phyloP scores from a whole-genome alignment of 148 eudicot genomes.

The Nepenthes gracilis region DNA sequence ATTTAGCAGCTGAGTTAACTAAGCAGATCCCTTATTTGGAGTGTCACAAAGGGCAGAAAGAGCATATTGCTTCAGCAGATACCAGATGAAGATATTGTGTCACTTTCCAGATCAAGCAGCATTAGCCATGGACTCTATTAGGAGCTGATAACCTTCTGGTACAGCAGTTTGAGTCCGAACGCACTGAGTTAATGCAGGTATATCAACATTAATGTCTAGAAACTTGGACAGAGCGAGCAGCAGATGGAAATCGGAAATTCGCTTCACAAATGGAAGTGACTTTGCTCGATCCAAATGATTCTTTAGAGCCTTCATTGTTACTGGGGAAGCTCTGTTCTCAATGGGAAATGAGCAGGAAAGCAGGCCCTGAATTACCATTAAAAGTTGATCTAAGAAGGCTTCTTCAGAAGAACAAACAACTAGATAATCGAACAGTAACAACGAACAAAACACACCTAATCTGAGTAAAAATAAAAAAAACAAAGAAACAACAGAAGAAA shows the following conservation, averaged over 20 bases:
- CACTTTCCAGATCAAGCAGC: conserved; percentile 26
- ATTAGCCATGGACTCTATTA: conserved; percentile 82
- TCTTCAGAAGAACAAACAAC: background rate
- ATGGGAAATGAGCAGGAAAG: conserved; percentile 70
- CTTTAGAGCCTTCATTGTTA: conserved; percentile 54
- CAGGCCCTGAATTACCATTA: conserved; percentile 59
- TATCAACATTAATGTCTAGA: conserved; percentile 66
- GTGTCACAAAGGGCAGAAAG: too few species aligned
- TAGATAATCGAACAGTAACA: background rate
- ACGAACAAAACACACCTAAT: background rate
- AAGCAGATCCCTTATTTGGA: too few species aligned
- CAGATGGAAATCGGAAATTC: conserved; percentile 90
- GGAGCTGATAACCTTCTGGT: conserved; percentile 89
- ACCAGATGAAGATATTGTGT: too few species aligned
- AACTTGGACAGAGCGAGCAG: conserved; percentile 54
- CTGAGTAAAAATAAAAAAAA: too few species aligned
- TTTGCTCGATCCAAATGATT: conserved; percentile 64
- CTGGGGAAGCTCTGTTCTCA: conserved; percentile 64
- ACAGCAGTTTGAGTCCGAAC: conserved; percentile 48
- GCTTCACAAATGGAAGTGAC: conserved; percentile 65
- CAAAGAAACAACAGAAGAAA: too few species aligned
- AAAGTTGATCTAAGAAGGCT: background rate
- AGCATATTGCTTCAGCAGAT: too few species aligned
- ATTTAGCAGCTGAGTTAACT: too few species aligned
- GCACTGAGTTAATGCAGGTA: conserved; percentile 69